phyloP scores from a whole-genome alignment of 495 filamentous ascomycete species.

The Apiosordaria backusii region DNA sequence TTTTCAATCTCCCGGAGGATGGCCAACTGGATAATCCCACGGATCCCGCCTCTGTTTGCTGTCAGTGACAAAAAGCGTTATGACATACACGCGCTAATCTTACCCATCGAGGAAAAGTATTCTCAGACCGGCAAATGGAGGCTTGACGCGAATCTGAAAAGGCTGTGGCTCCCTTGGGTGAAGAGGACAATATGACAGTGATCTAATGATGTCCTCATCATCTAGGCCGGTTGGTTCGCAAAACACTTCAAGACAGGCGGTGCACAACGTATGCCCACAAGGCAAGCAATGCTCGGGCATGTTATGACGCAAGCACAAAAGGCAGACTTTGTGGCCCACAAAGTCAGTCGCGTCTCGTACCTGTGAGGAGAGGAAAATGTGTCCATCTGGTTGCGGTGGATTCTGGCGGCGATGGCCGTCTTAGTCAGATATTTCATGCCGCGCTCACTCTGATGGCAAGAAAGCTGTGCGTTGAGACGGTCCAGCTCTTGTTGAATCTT shows the following conservation, averaged over 20 bases:
- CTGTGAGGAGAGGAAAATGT: background rate
- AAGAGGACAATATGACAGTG: background rate
- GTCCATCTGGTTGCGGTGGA: background rate
- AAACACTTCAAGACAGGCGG: background rate
- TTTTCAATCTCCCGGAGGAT: background rate
- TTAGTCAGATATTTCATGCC: background rate
- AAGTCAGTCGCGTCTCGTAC: background rate
- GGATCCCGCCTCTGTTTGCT: background rate
- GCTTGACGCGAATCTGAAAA: background rate
- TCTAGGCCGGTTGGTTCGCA: background rate
- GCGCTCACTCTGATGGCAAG: background rate
- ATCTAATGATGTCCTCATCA: background rate
- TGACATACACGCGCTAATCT: background rate
- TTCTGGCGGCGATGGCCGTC: background rate
- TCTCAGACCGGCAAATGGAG: background rate
- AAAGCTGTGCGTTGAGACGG: background rate
- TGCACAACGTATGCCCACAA: slow-evolving; percentile 39
- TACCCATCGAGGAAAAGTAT: background rate
- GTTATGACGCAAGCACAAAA: slow-evolving; percentile 50
- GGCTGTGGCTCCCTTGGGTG: background rate
- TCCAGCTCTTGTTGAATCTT: slow-evolving; percentile 4
- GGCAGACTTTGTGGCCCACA: slow-evolving; percentile 46
- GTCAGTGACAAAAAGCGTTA: background rate
- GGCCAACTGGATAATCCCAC: background rate
- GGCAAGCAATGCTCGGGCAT: slow-evolving; percentile 51